These are phyloP conservation scores for Apiospora koreana DNA, from an alignment of 2,329 filamentous ascomycete species.

Conservation along the genomic window DNA sequence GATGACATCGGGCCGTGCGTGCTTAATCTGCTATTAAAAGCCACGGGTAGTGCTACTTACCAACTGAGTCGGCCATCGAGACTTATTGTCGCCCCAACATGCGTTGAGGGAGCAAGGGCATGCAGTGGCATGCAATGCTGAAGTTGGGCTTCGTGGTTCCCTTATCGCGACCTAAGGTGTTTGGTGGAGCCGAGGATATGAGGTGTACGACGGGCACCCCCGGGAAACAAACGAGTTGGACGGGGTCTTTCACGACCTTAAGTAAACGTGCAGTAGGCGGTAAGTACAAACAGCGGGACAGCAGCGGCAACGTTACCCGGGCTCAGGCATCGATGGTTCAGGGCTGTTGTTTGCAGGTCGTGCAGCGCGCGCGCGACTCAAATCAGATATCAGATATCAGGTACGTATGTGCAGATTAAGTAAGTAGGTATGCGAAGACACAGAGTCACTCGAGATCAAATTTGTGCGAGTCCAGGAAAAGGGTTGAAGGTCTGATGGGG, in stretches of 20 bases:
- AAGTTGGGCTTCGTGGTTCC: background rate
- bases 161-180: background rate
- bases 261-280: background rate
- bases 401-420: no score
- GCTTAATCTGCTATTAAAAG: background rate
- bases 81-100: conserved; percentile 14
- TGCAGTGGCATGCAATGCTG: background rate
- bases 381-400: background rate
- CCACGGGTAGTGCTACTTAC: conserved; percentile 34
- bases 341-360: background rate
- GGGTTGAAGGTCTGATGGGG: background rate
- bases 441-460: background rate
- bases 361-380: background rate
- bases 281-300: background rate
- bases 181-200: background rate
- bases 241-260: background rate
- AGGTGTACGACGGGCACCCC: background rate
- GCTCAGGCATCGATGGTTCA: background rate
- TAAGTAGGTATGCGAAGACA: background rate
- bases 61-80: conserved; percentile 55
- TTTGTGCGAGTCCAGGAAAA: background rate
- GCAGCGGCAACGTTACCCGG: background rate
- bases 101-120: background rate
- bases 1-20: background rate
- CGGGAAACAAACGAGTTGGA: background rate